Percentiles rank a stretch among this genome's conserved stretches.
Evolutionary conservation across 352 stramenopile species (phyloP).

Genomic region (Phytopythium mirpurense): DNA sequence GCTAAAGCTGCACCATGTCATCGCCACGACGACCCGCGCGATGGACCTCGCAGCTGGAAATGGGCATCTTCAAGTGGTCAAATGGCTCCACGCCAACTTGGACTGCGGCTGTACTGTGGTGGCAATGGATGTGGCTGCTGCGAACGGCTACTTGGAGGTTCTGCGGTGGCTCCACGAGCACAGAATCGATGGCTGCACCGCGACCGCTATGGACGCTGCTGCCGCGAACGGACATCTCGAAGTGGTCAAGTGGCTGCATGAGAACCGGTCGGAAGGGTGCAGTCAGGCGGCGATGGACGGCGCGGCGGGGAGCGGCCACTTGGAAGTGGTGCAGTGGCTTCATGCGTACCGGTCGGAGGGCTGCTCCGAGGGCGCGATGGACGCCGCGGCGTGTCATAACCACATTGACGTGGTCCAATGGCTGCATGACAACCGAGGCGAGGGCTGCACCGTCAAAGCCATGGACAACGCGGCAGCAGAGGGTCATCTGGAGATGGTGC

Average conservation of each 20-base stretch:
- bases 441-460: conserved; percentile 18
- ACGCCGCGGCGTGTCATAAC: conserved; percentile 11
- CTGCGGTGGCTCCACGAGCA: conserved; percentile 21
- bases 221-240: conserved; percentile 11
- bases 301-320: conserved; percentile 13
- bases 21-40: conserved; percentile 9
- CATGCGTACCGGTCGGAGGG: conserved; percentile 12
- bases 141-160: conserved; percentile 11
- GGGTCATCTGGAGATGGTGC: conserved; percentile 20
- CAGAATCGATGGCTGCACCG: conserved; percentile 13
- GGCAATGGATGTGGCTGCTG: conserved; percentile 7
- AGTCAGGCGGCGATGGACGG: conserved; percentile 7
- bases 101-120: conserved; percentile 7
- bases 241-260: conserved; percentile 17
- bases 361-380: conserved; percentile 14
- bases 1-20: conserved; percentile 13
- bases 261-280: conserved; percentile 15
- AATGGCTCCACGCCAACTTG: conserved; percentile 19
- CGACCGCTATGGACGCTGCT: conserved; percentile 4
- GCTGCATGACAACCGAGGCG: conserved; percentile 11
- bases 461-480: conserved; percentile 28
- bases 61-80: conserved; percentile 17
- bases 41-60: conserved; percentile 20
- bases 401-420: conserved; percentile 22
- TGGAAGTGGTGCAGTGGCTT: conserved; percentile 16